phyloP scores from a whole-genome alignment of 306 rosid species.

The Prunus armeniaca region DNA sequence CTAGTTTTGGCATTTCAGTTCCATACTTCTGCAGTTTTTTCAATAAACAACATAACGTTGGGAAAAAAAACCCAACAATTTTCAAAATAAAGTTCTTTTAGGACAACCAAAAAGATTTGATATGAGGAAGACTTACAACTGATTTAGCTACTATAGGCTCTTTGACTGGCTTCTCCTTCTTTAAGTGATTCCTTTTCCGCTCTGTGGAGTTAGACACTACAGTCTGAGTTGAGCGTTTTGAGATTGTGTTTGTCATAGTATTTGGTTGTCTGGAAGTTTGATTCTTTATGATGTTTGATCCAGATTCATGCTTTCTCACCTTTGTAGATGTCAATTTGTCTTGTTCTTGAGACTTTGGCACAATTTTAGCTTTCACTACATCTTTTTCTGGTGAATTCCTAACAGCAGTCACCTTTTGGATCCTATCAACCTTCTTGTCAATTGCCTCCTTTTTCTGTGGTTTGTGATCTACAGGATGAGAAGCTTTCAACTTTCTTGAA shows the following conservation, averaged over 20 bases:
- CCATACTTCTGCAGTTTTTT: neutral
- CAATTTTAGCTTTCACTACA: constrained; percentile 31
- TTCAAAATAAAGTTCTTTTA: neutral
- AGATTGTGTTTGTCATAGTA: constrained; percentile 25
- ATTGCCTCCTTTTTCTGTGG: constrained; percentile 37
- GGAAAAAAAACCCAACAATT: neutral
- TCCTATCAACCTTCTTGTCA: constrained; percentile 34
- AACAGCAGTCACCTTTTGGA: constrained; percentile 30
- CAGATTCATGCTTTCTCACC: constrained; percentile 48
- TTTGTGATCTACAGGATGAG: constrained; percentile 30
- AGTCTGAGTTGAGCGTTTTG: constrained; percentile 28
- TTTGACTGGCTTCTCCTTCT: constrained; percentile 44
- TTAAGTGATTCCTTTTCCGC: constrained; percentile 40
- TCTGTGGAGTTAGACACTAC: constrained; percentile 22
- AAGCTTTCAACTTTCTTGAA: constrained; percentile 41
- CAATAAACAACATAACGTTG: neutral
- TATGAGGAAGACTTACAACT: constrained; percentile 37
- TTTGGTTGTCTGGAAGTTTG: constrained; percentile 30
- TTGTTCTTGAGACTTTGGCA: constrained; percentile 50
- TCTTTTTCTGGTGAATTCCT: constrained; percentile 46
- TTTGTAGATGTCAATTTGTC: constrained; percentile 37
- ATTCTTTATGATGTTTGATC: constrained; percentile 34
- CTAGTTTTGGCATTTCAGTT: neutral
- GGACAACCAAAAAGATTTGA: neutral
- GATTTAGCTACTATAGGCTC: constrained; percentile 40